Evolutionary conservation across 441 rosid species (phyloP).

Genomic region (Omphalea diandra): DNA sequence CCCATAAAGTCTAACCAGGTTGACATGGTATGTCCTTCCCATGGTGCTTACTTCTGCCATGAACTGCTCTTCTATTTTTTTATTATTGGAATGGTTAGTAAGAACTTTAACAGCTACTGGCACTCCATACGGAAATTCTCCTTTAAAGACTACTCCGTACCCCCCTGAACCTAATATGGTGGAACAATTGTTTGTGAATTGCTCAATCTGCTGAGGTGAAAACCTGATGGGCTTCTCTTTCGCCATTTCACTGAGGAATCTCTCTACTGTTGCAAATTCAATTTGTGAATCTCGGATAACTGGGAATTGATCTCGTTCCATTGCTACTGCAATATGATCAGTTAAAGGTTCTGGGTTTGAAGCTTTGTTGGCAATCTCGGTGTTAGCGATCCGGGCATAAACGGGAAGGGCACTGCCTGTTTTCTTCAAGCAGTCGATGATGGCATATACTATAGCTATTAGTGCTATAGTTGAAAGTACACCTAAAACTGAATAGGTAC

Average conservation of each 20-base stretch:
- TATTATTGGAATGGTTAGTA: constrained; percentile 1
- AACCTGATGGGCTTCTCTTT: constrained; percentile 22
- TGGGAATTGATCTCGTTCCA: constrained; percentile 1
- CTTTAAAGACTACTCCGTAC: constrained; percentile 26
- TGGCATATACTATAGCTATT: constrained; percentile 14
- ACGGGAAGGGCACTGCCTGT: constrained; percentile 19
- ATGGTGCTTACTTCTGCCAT: constrained; percentile 32
- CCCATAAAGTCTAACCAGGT: constrained; percentile 30
- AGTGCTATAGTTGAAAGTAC: constrained; percentile 11
- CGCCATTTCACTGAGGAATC: constrained; percentile 19
- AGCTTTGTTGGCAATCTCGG: background rate
- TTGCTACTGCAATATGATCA: background rate
- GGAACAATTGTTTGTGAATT: constrained; percentile 15
- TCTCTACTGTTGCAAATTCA: constrained; percentile 21
- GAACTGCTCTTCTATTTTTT: constrained; percentile 27
- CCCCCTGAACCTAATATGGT: constrained; percentile 20
- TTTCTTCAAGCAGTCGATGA: constrained; percentile 22
- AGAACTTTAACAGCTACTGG: constrained; percentile 19
- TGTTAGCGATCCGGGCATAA: constrained; percentile 11
- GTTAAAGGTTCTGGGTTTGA: background rate
- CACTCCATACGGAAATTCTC: constrained; percentile 15
- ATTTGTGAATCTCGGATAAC: background rate
- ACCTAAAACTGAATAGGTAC: constrained; percentile 16
- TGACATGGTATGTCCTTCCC: constrained; percentile 31
- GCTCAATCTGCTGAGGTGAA: constrained; percentile 7